Base-by-base conservation (phyloP, 768 basidiomycete species). In the Trametes meyenii region DNA sequence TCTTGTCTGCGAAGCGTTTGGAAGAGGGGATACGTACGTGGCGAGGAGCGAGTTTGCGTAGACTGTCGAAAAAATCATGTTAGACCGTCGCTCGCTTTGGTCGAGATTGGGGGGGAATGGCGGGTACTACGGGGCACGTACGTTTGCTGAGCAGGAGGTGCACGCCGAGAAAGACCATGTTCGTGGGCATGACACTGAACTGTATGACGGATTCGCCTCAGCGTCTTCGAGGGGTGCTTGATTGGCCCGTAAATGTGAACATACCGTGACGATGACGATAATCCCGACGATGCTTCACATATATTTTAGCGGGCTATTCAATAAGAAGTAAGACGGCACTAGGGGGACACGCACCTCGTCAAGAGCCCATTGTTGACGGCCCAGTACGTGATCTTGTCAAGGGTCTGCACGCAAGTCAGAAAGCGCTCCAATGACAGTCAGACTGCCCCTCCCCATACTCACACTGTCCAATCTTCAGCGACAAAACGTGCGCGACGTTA, bases 141-240 rank as follows among this genome's bases (percentile, higher is more conserved):
- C 63, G 55, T 48, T 64, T 64, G 44, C 63, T 64, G 42, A 64
- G 58, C 11, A 64, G 59, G n/a, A 60, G 58, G 38, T 64, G 63
- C 38, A 64, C 23, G 35, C 54, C 52, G 45, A 64, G 53, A 50
- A 60, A 64, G 35, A 64, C 39, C 63, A 64, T 64, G 55, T 64
- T 64, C 24, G 55, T 23, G 3, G 55, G 58, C 54, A 64, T 64
- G 35, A 21, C 42, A 10, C 54, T 50, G 36, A 60, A 56, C 58
- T 56, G 50, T 39, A 19, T 6, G 36, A 50, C 14, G 19, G 16
- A 19, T 44, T 44, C 3, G 1, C 43, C 7, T 16, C 43, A 8
- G 7, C 17, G 17, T 44, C 5, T 43, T 5, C 19, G 45, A 12
- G 14, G 12, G 45, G 21, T 4, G 21, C 45, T 8, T 16, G 7